Percentiles rank a stretch among this genome's conserved stretches.
Conservation (phyloP, 2,329 filamentous ascomycete genomes). For the Colletotrichum cordylinicola region DNA sequence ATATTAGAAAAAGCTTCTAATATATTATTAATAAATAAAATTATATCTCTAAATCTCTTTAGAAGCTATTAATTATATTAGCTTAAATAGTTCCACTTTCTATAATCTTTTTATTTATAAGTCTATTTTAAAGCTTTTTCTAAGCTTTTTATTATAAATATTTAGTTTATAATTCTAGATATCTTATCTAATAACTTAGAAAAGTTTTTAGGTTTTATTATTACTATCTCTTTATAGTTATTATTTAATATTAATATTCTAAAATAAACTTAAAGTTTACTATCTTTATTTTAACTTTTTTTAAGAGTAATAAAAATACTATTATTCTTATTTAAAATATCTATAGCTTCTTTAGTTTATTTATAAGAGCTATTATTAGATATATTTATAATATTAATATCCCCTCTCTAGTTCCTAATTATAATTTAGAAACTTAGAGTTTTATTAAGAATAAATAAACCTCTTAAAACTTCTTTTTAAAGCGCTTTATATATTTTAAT, state of each 20-base stretch:
- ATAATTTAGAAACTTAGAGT: background rate
- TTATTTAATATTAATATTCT: background rate
- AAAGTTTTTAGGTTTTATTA: background rate
- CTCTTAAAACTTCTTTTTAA: too few species aligned
- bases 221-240: background rate
- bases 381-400: background rate
- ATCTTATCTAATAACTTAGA: background rate
- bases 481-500: too few species aligned
- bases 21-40: background rate
- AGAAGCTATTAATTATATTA: background rate
- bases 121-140: background rate
- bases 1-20: background rate
- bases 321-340: background rate
- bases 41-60: background rate
- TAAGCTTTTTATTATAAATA: background rate
- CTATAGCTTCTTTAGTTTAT: background rate
- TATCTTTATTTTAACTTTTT: background rate
- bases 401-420: background rate
- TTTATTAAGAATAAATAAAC: fast-evolving
- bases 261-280: background rate
- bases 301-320: background rate
- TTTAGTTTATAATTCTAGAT: background rate
- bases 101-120: background rate
- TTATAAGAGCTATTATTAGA: background rate
- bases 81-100: background rate